A percentile compares a stretch with the other conserved stretches of the same genome.
phyloP scores from a whole-genome alignment of 2,329 filamentous ascomycete genomes.

The Fusarium ramigenum region DNA sequence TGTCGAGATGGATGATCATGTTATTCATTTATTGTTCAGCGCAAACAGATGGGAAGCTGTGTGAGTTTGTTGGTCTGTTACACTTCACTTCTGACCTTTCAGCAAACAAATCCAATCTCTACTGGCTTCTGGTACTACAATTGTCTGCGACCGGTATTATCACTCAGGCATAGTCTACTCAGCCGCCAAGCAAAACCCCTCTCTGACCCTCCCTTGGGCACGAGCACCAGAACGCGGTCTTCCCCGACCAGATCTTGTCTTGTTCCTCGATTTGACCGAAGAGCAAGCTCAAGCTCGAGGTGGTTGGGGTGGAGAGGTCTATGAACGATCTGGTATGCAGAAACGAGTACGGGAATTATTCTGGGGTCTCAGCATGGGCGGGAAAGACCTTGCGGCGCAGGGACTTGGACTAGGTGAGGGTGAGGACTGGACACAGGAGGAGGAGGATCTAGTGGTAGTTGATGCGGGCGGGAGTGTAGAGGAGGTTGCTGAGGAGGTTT shows the following conservation, averaged over 20 bases:
- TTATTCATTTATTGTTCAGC: slow-evolving; percentile 88
- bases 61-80: slow-evolving; percentile 49
- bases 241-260: slow-evolving; percentile 84
- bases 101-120: slow-evolving; percentile 62
- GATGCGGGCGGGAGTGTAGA: slow-evolving; percentile 65
- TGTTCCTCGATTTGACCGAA: slow-evolving; percentile 86
- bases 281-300: slow-evolving; percentile 77
- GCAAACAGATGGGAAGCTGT: slow-evolving; percentile 88
- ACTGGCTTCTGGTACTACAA: slow-evolving; percentile 72
- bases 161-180: slow-evolving; percentile 95
- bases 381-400: slow-evolving; percentile 48
- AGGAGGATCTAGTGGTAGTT: slow-evolving; percentile 63
- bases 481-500: slow-evolving; percentile 65
- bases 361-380: slow-evolving; percentile 61
- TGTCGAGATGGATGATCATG: slow-evolving; percentile 82
- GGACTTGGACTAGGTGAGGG: slow-evolving; percentile 37
- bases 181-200: slow-evolving; percentile 81
- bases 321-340: slow-evolving; percentile 88
- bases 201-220: slow-evolving; percentile 80
- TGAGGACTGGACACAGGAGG: slow-evolving; percentile 56
- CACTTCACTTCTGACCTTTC: slow-evolving; percentile 1
- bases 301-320: slow-evolving; percentile 90
- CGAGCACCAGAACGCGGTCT: slow-evolving; percentile 85
- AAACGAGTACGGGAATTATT: slow-evolving; percentile 80
- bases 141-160: slow-evolving; percentile 93